Conservation (phyloP, 83 land plant genomes). For the Picea abies region DNA sequence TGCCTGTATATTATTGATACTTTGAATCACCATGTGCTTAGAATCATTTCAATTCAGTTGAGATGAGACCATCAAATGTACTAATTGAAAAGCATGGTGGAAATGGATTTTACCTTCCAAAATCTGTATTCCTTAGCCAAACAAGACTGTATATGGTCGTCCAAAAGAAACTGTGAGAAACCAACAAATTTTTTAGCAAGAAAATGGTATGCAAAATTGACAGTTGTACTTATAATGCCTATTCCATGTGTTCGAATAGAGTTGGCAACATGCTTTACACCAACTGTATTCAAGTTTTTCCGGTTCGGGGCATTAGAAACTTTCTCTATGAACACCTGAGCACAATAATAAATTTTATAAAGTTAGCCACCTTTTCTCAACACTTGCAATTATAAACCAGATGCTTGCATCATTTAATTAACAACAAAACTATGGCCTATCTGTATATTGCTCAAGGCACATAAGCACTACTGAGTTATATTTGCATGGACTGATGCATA, state of each 20-base stretch:
- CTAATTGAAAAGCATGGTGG: background rate
- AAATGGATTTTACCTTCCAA: constrained; percentile 19
- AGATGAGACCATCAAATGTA: background rate
- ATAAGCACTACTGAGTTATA: background rate
- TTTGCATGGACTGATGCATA: background rate
- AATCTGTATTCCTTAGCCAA: constrained; percentile 10
- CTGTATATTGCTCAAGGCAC: background rate
- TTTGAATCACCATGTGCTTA: background rate
- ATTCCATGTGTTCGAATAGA: constrained; percentile 23
- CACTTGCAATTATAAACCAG: background rate
- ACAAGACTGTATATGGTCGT: constrained; percentile 10
- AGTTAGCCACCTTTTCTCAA: background rate
- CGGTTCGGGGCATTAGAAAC: constrained; percentile 1
- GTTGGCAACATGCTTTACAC: constrained; percentile 21
- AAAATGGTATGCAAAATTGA: constrained; percentile 18
- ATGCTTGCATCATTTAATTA: background rate
- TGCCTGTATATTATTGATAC: background rate
- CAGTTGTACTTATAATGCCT: constrained; percentile 10
- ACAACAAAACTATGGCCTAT: background rate
- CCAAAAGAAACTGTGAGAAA: constrained; percentile 26
- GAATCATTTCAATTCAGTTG: background rate
- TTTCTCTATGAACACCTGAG: constrained; percentile 30
- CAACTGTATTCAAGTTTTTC: constrained; percentile 22
- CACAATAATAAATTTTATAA: background rate
- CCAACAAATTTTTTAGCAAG: constrained; percentile 4